Conservation (phyloP, 805 yeast genomes). For the Candida maesae region DNA sequence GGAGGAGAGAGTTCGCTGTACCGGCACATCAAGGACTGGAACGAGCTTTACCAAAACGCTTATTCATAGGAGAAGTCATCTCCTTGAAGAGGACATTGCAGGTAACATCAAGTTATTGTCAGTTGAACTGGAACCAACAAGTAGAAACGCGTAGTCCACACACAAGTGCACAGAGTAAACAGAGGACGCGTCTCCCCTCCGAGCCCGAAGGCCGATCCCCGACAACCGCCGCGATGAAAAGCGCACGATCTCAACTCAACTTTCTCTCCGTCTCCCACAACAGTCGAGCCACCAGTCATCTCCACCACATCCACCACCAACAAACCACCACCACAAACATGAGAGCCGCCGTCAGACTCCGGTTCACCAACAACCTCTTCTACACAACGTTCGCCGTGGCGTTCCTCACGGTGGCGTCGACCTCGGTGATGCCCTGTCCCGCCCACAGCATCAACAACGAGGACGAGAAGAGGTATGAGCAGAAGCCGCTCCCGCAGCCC, state of each 20-base stretch:
- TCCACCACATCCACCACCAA: neutral
- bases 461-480: slow-evolving; percentile 30
- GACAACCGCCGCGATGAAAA: too few species aligned
- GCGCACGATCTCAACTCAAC: neutral
- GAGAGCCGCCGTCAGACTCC: slow-evolving; percentile 52
- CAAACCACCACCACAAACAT: slow-evolving; percentile 15
- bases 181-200: too few species aligned
- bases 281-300: too few species aligned
- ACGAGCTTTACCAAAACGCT: neutral
- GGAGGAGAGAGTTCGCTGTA: neutral
- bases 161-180: too few species aligned
- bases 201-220: too few species aligned
- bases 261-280: too few species aligned
- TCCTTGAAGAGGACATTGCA: too few species aligned
- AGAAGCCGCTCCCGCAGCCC: slow-evolving; percentile 4
- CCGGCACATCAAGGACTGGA: slow-evolving; percentile 1
- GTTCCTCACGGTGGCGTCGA: slow-evolving; percentile 41
- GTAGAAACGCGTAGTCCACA: too few species aligned
- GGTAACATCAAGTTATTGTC: too few species aligned
- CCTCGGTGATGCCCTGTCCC: slow-evolving; percentile 42
- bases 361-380: slow-evolving; percentile 50
- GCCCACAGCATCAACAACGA: slow-evolving; percentile 40
- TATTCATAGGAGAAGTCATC: too few species aligned
- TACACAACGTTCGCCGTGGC: slow-evolving; percentile 61
- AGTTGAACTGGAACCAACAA: too few species aligned